Conservation (phyloP, 495 filamentous ascomycete genomes). For the Penicillium cataractarum region DNA sequence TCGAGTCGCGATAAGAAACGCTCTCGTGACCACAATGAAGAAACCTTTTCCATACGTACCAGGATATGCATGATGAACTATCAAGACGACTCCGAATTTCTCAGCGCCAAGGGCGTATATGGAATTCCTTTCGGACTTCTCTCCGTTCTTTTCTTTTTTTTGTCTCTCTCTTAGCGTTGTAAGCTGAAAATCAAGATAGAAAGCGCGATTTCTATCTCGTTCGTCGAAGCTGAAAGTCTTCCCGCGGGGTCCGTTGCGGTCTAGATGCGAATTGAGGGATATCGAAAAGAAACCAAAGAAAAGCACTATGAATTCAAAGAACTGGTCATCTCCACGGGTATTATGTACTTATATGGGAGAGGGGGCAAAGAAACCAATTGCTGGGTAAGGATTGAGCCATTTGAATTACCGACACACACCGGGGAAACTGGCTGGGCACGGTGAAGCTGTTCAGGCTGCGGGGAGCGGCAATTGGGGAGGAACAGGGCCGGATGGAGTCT, state of each 20-base stretch:
- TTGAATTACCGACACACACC: conserved; percentile 19
- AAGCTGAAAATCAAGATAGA: background rate
- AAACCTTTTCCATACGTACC: conserved; percentile 33
- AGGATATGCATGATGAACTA: conserved; percentile 50
- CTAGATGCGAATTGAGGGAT: background rate
- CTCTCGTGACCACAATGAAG: background rate
- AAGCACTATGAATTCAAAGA: background rate
- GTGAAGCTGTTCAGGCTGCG: conserved; percentile 39
- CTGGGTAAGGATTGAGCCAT: conserved; percentile 34
- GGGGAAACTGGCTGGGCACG: conserved; percentile 26
- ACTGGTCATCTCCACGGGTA: background rate
- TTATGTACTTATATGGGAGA: conserved; percentile 21
- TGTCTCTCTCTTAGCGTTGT: background rate
- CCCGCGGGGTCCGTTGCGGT: background rate
- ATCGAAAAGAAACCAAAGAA: background rate
- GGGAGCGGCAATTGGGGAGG: conserved; percentile 28
- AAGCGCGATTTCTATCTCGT: background rate
- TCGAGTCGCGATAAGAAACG: conserved; percentile 8
- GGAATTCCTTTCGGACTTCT: conserved; percentile 12
- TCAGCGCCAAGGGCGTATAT: conserved; percentile 16
- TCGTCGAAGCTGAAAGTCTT: background rate
- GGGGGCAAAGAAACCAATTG: background rate
- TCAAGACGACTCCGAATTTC: conserved; percentile 4
- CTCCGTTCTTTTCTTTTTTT: background rate
- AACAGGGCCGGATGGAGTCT: conserved; percentile 42